Evolutionary conservation across 78 protist species (phyloP).

Genomic region (Planoprotostelium fungivorum): DNA sequence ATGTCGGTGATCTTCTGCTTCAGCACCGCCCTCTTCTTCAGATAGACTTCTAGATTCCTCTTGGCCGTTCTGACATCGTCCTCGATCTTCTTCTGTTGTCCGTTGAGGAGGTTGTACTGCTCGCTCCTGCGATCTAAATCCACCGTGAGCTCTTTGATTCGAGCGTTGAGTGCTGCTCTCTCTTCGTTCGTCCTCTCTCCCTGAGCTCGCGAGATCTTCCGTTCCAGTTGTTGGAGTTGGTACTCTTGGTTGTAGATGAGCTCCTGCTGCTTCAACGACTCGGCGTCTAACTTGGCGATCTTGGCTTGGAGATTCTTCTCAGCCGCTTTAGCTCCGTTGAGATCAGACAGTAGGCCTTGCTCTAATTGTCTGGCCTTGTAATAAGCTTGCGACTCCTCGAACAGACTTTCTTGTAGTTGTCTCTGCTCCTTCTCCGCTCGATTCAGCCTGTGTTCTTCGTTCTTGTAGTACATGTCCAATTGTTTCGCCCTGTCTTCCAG

Average conservation of each 20-base stretch:
- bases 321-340: conserved; percentile 54
- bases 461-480: conserved; percentile 14
- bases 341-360: conserved; percentile 53
- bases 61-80: conserved; percentile 18
- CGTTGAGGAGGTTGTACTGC: conserved; percentile 13
- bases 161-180: conserved; percentile 23
- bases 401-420: conserved; percentile 44
- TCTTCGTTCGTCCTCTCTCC: conserved; percentile 70
- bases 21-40: neutral
- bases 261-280: conserved; percentile 74
- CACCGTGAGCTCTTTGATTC: conserved; percentile 32
- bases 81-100: conserved; percentile 6
- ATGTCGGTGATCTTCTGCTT: conserved; percentile 7
- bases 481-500: conserved; percentile 30
- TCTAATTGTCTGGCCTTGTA: conserved; percentile 29
- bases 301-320: conserved; percentile 40
- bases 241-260: conserved; percentile 76
- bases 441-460: conserved; percentile 9
- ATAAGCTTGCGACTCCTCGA: conserved; percentile 44
- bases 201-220: conserved; percentile 42
- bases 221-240: conserved; percentile 76
- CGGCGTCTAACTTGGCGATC: conserved; percentile 46
- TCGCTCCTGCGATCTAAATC: conserved; percentile 26
- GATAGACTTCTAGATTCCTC: neutral
- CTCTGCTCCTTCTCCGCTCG: conserved; percentile 22